Conservation (phyloP, 768 basidiomycete genomes). For the Stropharia rugosoannulata region DNA sequence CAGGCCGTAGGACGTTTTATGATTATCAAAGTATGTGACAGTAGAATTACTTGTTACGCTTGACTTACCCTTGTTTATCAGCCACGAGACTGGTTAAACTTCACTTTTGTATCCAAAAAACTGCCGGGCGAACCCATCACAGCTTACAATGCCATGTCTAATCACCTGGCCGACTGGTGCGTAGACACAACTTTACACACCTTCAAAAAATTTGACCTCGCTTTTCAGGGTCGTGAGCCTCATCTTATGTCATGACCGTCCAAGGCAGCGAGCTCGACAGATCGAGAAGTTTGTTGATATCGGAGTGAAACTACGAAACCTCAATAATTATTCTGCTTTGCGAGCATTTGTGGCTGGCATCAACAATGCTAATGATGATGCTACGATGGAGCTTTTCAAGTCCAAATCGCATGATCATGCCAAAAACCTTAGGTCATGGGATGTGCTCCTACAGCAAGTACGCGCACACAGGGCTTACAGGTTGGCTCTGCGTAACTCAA, state of each 20-base stretch:
- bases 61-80: constrained; percentile 27
- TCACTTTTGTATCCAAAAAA: constrained; percentile 67
- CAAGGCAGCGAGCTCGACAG: constrained; percentile 71
- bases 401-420: constrained; percentile 62
- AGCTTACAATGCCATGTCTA: constrained; percentile 73
- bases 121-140: constrained; percentile 75
- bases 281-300: constrained; percentile 90
- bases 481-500: constrained; percentile 81
- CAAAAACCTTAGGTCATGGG: constrained; percentile 80
- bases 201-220: background rate
- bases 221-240: constrained; percentile 80
- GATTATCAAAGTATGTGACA: constrained; percentile 63
- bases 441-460: constrained; percentile 78
- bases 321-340: constrained; percentile 92
- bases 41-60: constrained; percentile 7
- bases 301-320: constrained; percentile 71
- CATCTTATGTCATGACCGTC: constrained; percentile 84
- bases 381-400: constrained; percentile 75
- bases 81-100: constrained; percentile 88
- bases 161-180: constrained; percentile 83
- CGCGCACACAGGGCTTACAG: constrained; percentile 91
- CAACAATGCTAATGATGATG: constrained; percentile 77
- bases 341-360: constrained; percentile 95
- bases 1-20: constrained; percentile 69
- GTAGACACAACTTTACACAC: constrained; percentile 17